Base-by-base conservation (phyloP, 305 asterid genomes). In the Fraxinus floribunda region DNA sequence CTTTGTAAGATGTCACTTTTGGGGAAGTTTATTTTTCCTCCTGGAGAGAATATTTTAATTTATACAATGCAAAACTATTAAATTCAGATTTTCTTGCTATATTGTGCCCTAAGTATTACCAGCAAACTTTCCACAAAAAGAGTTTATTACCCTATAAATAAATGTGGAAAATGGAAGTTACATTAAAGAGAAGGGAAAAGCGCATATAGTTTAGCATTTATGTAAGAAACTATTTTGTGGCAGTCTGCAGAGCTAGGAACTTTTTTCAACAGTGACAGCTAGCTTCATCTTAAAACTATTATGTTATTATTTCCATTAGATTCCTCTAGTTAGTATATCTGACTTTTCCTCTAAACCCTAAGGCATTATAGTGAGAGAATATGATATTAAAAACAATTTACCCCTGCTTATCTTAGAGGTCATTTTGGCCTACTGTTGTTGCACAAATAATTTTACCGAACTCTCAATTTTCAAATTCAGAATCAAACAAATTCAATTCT, bases 131-230 rank as follows among this genome's bases (percentile, higher is more conserved):
- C 46, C 22, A 7, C 49, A 35, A 72, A 35, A 72, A 72, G 2
- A 34, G 77, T 16, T 34, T 35, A 34, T 71, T 72, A 72, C 46
- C 77, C 77, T 35, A 35, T 15, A 34, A 7, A 35, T 13, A 72
- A 72, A 68, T 68, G 16, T 72, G 49, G 46, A n/a, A 72, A 72
- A 16, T n/a, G 35, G 77, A 72, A 72, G 77, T n/a, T 34, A n/a
- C 8, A 72, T 72, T 32, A 34, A 20, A 72, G 46, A n/a, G 77
- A 70, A 2, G 77, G 26, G 38, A 35, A 72, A 72, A 34, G 49
- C 10, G 13, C 75, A 30, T 35, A 35, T 34, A 3, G 46, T 32
- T 7, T 29, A 68, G 41, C 5, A 70, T 70, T 30, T 30, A 70
- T 15, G 15, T 13, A 36, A 70, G 75, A 68, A 68, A 70, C 20